These are phyloP conservation scores for Candida wancherniae DNA, from an alignment of 805 yeast species.

Conservation along the genomic window DNA sequence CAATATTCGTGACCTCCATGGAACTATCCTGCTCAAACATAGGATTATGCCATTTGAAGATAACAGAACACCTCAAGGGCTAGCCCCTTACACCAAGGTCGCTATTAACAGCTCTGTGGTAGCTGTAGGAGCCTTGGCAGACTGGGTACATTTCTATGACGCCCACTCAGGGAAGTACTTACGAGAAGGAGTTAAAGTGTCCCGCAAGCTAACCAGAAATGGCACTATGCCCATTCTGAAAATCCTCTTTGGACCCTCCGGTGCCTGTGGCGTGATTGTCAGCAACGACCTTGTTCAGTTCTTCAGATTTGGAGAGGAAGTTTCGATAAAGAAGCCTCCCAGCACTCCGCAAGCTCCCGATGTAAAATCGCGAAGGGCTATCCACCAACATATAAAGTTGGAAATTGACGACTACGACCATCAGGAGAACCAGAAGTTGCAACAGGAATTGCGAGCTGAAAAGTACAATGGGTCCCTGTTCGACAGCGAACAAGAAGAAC, in stretches of 20 bases:
- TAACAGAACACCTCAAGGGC: constrained; percentile 17
- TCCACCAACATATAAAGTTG: constrained; percentile 23
- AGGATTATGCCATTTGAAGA: constrained; percentile 15
- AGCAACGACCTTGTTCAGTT: constrained; percentile 16
- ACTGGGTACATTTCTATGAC: constrained; percentile 18
- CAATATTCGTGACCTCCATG: constrained; percentile 32
- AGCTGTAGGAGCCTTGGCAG: constrained; percentile 18
- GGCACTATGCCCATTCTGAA: constrained; percentile 15
- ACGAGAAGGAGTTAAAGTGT: constrained; percentile 14
- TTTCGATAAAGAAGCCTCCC: constrained; percentile 10
- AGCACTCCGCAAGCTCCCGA: constrained; percentile 16
- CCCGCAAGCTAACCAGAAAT: constrained; percentile 12
- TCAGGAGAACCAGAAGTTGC: constrained; percentile 20
- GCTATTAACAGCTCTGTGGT: constrained; percentile 32
- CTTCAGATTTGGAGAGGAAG: constrained; percentile 14
- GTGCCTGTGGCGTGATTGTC: constrained; percentile 15
- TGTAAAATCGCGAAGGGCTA: constrained; percentile 8
- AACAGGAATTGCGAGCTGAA: constrained; percentile 27
- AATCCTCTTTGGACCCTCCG: constrained; percentile 12
- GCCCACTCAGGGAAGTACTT: constrained; percentile 18
- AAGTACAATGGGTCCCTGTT: constrained; percentile 44
- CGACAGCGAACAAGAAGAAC: constrained; percentile 24
- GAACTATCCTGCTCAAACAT: constrained; percentile 9
- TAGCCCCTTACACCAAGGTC: constrained; percentile 24
- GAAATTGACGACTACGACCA: constrained; percentile 35